Evolutionary conservation across 2,329 filamentous ascomycete species (phyloP).

Genomic region (Helotiales sp.): DNA sequence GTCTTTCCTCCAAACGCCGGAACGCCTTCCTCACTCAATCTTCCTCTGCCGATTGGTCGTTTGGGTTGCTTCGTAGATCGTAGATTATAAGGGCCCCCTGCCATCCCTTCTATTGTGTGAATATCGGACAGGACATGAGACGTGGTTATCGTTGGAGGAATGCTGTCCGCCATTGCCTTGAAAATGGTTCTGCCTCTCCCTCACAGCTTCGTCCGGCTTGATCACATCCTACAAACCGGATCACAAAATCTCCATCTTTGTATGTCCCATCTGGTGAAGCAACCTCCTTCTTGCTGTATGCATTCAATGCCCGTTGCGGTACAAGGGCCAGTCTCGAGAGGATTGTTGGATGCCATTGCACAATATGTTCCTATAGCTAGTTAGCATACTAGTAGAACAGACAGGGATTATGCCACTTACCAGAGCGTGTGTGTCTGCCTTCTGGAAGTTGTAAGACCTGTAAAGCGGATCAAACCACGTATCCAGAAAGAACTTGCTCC

Average conservation of each 20-base stretch:
- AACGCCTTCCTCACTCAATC: slow-evolving; percentile 35
- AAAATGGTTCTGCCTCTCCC: slow-evolving; percentile 61
- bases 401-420: slow-evolving; percentile 55
- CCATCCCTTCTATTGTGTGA: slow-evolving; percentile 27
- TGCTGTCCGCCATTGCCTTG: slow-evolving; percentile 42
- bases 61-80: slow-evolving; percentile 33
- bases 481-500: slow-evolving; percentile 91
- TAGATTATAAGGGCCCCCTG: slow-evolving; percentile 35
- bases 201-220: slow-evolving; percentile 67
- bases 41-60: slow-evolving; percentile 20
- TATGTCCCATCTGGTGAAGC: slow-evolving; percentile 65
- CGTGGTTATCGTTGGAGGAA: slow-evolving; percentile 37
- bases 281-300: slow-evolving; percentile 61
- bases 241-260: slow-evolving; percentile 82
- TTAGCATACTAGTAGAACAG: slow-evolving; percentile 12
- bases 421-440: slow-evolving; percentile 88
- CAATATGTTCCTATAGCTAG: slow-evolving; percentile 73
- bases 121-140: slow-evolving; percentile 16
- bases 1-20: slow-evolving; percentile 29
- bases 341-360: slow-evolving; percentile 97
- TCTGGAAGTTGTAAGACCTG: slow-evolving; percentile 93
- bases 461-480: slow-evolving; percentile 97
- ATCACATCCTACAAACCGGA: slow-evolving; percentile 78
- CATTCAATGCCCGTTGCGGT: slow-evolving; percentile 83
- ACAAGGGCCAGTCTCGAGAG: slow-evolving; percentile 87